Evolutionary conservation across 2,329 filamentous ascomycete genomes (phyloP), one percentile per base, ranked within the genome.

Genomic region (Gliomastix tumulicola): DNA sequence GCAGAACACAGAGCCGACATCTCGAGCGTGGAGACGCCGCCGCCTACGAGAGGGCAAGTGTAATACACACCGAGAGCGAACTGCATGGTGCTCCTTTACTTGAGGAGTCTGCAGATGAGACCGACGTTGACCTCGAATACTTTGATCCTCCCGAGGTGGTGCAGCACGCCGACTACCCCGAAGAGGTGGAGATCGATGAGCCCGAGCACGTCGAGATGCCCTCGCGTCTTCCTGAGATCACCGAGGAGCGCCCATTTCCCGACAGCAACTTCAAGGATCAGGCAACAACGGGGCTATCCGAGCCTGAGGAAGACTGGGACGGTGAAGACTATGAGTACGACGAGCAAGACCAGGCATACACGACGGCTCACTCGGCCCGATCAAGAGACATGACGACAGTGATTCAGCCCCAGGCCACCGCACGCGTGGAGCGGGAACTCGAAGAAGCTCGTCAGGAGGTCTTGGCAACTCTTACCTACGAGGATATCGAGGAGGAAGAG

Each of bases 401-500:
- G 34, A 67, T 94, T 6, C 81, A 82, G 23, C 90, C 90, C 9
- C 78, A 77, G 46, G 64, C 84, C 44, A 87, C 80, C 19, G 69
- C 75, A 42, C 82, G 81, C 48, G 73, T 80, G 23, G 71, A 79
- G 51, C 75, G 77, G 25, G 88, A 97, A 62, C 69, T 97, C 28
- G 79, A 83, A 12, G 59, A 68, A 15, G 74, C 75, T 4, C 81
- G 74, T 49, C 54, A 70, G 7, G 71, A 81, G 42, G 85, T 94
- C 12, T 77, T 87, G 46, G 76, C 82, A 40, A 79, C 74, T 20
- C 73, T 76, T 19, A 79, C 78, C 2, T 58, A 66, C 5, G 85
- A 92, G 40, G 88, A 95, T 40, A 68, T 88, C 31, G 85, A 94
- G 43, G 90, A 96, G 45, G 90, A 97, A 55, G 69, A 75, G 36